These are phyloP conservation scores for Tylopilus balloui DNA, from an alignment of 768 basidiomycete species.

Conservation along the genomic window DNA sequence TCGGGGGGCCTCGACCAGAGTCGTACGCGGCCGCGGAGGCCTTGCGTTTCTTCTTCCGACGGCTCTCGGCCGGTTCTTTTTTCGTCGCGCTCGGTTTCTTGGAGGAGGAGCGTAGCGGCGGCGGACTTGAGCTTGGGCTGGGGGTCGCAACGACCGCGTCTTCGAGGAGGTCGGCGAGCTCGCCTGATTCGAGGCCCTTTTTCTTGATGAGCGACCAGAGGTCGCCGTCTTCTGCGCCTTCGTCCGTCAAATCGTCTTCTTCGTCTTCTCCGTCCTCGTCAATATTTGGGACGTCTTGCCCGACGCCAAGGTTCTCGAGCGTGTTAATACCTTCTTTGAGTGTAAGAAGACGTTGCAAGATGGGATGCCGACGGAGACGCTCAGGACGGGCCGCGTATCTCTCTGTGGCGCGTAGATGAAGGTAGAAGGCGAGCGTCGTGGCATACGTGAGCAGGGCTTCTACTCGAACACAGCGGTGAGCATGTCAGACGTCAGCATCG, in stretches of 20 bases:
- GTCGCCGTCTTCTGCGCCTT: constrained; percentile 38
- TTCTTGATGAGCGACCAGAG: constrained; percentile 41
- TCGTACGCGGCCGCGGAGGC: constrained; percentile 23
- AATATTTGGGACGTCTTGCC: constrained; percentile 44
- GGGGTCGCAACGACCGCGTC: constrained; percentile 37
- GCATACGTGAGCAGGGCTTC: constrained; percentile 89
- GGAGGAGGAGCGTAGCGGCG: background rate
- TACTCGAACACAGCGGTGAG: constrained; percentile 30
- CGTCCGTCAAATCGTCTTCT: constrained; percentile 35
- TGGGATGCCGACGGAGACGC: constrained; percentile 63
- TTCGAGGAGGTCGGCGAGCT: constrained; percentile 54
- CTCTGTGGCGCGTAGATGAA: constrained; percentile 73
- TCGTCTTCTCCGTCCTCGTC: constrained; percentile 34
- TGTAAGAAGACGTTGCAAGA: constrained; percentile 69
- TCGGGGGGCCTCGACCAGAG: constrained; percentile 17
- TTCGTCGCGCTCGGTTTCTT: constrained; percentile 4
- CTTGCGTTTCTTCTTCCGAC: constrained; percentile 64
- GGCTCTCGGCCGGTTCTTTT: constrained; percentile 16
- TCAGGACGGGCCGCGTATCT: constrained; percentile 60
- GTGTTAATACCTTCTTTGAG: constrained; percentile 79
- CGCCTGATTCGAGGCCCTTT: constrained; percentile 38
- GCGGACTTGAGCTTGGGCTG: constrained; percentile 5
- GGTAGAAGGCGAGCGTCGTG: constrained; percentile 87
- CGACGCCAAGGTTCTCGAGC: constrained; percentile 83
- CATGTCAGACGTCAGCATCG: background rate